Conservation (phyloP, 768 basidiomycete genomes). For the Fibroporia radiculosa region DNA sequence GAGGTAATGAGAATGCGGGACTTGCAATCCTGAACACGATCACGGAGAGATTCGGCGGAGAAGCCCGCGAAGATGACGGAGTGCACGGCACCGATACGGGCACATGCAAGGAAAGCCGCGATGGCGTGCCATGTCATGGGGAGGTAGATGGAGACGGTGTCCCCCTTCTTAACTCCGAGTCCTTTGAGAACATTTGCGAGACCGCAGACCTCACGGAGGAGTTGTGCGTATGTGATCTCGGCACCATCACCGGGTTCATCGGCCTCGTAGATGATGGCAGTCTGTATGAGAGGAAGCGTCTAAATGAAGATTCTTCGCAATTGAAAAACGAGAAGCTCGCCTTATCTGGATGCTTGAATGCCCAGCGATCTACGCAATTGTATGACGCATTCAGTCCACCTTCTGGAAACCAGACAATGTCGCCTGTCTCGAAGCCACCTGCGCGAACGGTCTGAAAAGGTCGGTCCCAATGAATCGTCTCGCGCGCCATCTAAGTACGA, state of each 20-base stretch:
- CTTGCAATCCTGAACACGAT: slow-evolving; percentile 84
- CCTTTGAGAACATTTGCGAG: slow-evolving; percentile 88
- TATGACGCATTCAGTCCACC: slow-evolving; percentile 89
- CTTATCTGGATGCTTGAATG: slow-evolving; percentile 80
- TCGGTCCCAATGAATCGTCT: slow-evolving; percentile 79
- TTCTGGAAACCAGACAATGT: slow-evolving; percentile 95
- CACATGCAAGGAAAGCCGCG: slow-evolving; percentile 95
- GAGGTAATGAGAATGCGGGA: slow-evolving; percentile 90
- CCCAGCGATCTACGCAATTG: slow-evolving; percentile 98
- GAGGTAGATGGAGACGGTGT: slow-evolving; percentile 87
- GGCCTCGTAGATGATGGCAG: slow-evolving; percentile 97
- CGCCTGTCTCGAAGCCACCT: slow-evolving; percentile 78
- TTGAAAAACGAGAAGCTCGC: slow-evolving; percentile 20
- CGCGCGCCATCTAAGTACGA: slow-evolving; percentile 49
- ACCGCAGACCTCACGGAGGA: slow-evolving; percentile 82
- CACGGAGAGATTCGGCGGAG: slow-evolving; percentile 88
- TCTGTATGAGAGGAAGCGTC: slow-evolving; percentile 32
- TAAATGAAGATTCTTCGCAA: no score
- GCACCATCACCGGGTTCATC: slow-evolving; percentile 84
- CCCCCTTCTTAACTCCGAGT: slow-evolving; percentile 90
- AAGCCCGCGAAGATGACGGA: slow-evolving; percentile 98
- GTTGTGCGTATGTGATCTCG: slow-evolving; percentile 73
- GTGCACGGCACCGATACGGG: slow-evolving; percentile 93
- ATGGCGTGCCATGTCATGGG: slow-evolving; percentile 96
- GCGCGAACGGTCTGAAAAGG: slow-evolving; percentile 83